A percentile compares a stretch with the other conserved stretches of the same genome.
Conservation (phyloP, 2,329 filamentous ascomycete species). For the Raffaelea arxii region DNA sequence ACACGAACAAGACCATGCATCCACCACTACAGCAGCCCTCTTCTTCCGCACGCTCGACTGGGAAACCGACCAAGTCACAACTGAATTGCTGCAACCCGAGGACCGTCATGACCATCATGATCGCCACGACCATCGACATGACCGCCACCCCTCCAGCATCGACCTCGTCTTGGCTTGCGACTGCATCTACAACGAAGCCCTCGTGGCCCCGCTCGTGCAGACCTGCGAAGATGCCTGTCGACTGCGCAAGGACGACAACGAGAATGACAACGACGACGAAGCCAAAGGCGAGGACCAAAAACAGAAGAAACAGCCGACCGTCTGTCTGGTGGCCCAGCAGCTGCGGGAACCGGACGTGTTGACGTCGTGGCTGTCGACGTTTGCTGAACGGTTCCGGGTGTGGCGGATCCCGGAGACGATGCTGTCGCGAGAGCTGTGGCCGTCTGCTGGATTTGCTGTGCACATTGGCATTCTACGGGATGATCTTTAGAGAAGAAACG, state of each 20-base stretch:
- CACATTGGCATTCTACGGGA: conserved; percentile 58
- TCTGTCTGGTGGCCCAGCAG: conserved; percentile 84
- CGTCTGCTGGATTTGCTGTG: conserved; percentile 67
- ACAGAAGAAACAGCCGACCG: conserved; percentile 34
- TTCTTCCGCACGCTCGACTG: too few species aligned
- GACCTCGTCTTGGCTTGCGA: conserved; percentile 78
- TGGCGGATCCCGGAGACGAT: conserved; percentile 65
- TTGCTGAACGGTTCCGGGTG: conserved; percentile 55
- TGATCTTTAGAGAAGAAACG: not conserved
- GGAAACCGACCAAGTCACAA: conserved; percentile 14
- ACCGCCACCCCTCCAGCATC: conserved; percentile 36
- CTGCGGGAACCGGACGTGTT: conserved; percentile 79
- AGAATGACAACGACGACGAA: conserved; percentile 9
- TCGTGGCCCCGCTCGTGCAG: conserved; percentile 73
- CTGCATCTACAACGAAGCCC: conserved; percentile 87
- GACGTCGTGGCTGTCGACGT: conserved; percentile 65
- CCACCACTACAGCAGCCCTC: conserved; percentile 37
- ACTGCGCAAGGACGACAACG: conserved; percentile 30
- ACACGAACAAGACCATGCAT: conserved; percentile 21
- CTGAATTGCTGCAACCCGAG: conserved; percentile 13
- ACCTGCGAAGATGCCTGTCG: conserved; percentile 68
- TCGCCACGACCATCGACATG: not conserved
- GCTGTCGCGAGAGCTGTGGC: conserved; percentile 48
- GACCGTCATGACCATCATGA: not conserved
- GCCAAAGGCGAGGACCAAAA: too few species aligned